Evolutionary conservation across 2,329 filamentous ascomycete genomes (phyloP).

Genomic region (Talaromyces sp.): DNA sequence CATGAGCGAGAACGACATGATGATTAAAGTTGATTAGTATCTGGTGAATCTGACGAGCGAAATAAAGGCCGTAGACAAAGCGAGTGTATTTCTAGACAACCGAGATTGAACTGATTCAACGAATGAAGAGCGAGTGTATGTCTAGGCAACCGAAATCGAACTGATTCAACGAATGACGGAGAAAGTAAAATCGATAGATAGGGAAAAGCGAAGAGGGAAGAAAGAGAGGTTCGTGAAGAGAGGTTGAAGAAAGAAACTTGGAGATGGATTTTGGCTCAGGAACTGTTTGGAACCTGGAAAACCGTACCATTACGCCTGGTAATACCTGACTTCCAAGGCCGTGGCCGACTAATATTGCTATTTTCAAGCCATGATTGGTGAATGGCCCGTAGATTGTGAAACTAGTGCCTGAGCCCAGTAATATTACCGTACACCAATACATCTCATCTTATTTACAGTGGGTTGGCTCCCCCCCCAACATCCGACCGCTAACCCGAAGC

Average conservation of each 20-base stretch:
- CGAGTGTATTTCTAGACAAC: constrained; percentile 13
- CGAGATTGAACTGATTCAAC: background rate
- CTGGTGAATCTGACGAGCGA: background rate
- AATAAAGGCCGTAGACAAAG: background rate
- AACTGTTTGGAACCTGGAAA: background rate
- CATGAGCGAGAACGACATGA: constrained; percentile 17
- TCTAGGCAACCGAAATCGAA: background rate
- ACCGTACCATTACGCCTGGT: background rate
- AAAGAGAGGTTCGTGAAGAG: background rate
- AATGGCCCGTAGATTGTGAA: background rate
- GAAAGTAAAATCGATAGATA: background rate
- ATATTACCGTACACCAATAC: constrained; percentile 3
- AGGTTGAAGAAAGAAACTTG: background rate
- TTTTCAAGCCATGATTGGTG: background rate
- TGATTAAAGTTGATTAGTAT: background rate
- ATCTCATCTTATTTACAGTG: background rate
- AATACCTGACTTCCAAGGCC: background rate
- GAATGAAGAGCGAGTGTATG: constrained; percentile 15
- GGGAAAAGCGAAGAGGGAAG: background rate
- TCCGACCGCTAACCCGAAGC: too few species aligned
- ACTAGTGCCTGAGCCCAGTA: constrained; percentile 4
- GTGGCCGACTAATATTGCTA: background rate
- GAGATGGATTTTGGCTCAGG: background rate
- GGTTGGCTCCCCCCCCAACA: too few species aligned
- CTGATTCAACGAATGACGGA: constrained; percentile 9